These are phyloP conservation scores for Ophiostoma angusticollis DNA, from an alignment of 2,329 filamentous ascomycete species.

Conservation along the genomic window DNA sequence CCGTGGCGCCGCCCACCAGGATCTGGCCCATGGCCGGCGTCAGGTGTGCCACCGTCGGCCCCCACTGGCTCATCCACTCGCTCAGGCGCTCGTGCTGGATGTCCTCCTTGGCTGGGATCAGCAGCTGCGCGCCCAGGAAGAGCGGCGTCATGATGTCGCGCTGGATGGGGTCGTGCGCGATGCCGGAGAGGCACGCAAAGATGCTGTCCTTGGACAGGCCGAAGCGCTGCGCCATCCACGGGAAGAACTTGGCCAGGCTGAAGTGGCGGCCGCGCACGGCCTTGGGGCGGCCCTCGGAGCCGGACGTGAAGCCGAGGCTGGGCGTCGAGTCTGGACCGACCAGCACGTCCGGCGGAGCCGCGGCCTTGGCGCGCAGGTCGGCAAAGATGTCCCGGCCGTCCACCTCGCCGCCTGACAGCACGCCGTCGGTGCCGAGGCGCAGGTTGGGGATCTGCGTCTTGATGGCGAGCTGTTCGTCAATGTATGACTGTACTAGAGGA, in stretches of 20 bases:
- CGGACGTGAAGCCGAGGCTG: conserved; percentile 62
- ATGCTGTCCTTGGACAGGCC: conserved; percentile 55
- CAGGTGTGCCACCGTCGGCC: conserved; percentile 70
- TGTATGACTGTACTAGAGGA: conserved; percentile 44
- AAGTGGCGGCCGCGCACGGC: conserved; percentile 82
- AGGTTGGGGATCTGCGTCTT: conserved; percentile 65
- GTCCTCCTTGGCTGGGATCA: conserved; percentile 69
- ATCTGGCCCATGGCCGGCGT: conserved; percentile 97
- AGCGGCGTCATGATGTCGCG: conserved; percentile 75
- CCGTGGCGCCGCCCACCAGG: conserved; percentile 68
- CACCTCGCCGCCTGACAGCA: conserved; percentile 53
- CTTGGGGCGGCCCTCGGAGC: conserved; percentile 69
- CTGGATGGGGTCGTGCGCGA: conserved; percentile 60
- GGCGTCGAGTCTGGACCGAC: conserved; percentile 78
- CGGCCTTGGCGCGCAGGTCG: conserved; percentile 34
- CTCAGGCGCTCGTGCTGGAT: conserved; percentile 77
- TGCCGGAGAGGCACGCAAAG: conserved; percentile 76
- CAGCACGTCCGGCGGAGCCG: conserved; percentile 50
- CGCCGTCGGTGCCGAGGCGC: conserved; percentile 56
- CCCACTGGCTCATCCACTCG: conserved; percentile 73
- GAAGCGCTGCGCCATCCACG: conserved; percentile 86
- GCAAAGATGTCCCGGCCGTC: conserved; percentile 57
- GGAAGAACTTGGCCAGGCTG: conserved; percentile 72
- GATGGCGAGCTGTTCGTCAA: conserved; percentile 58
- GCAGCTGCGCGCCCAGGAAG: conserved; percentile 67